Evolutionary conservation across 768 basidiomycete genomes (phyloP).

Genomic region (Artomyces pyxidatus): DNA sequence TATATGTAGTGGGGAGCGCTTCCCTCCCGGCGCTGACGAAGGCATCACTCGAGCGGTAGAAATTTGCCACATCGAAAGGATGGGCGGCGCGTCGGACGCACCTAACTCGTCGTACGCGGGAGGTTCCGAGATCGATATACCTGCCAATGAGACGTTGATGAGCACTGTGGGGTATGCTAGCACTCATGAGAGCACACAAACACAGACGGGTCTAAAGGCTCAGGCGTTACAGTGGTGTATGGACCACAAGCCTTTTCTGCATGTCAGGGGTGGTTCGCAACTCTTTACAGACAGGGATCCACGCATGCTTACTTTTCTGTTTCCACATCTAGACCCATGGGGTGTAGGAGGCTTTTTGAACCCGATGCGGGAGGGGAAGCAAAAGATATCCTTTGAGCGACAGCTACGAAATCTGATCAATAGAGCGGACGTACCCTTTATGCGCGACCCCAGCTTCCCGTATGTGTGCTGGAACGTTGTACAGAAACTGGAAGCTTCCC

Average conservation of each 20-base stretch:
- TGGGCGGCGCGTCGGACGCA: background rate
- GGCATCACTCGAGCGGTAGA: background rate
- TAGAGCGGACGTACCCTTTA: constrained; percentile 25
- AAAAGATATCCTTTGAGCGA: constrained; percentile 21
- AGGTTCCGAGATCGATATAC: background rate
- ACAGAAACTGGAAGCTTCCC: background rate
- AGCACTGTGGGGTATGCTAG: background rate
- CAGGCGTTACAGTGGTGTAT: background rate
- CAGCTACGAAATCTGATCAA: constrained; percentile 29
- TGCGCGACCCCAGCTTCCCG: background rate
- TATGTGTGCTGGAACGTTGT: background rate
- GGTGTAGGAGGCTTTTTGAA: constrained; percentile 37
- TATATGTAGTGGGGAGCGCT: background rate
- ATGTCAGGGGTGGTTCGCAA: too few relatives aligned
- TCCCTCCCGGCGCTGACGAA: background rate
- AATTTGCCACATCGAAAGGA: background rate
- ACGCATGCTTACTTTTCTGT: constrained; percentile 31
- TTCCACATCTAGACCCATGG: constrained; percentile 36
- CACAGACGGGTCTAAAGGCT: background rate
- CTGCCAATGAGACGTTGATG: background rate
- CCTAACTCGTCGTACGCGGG: background rate
- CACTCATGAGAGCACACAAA: background rate
- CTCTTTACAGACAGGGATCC: constrained; percentile 18
- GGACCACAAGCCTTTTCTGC: background rate
- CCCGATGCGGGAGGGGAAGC: background rate